Base-by-base conservation (phyloP, 768 basidiomycete species). In the Lyophyllum atratum region DNA sequence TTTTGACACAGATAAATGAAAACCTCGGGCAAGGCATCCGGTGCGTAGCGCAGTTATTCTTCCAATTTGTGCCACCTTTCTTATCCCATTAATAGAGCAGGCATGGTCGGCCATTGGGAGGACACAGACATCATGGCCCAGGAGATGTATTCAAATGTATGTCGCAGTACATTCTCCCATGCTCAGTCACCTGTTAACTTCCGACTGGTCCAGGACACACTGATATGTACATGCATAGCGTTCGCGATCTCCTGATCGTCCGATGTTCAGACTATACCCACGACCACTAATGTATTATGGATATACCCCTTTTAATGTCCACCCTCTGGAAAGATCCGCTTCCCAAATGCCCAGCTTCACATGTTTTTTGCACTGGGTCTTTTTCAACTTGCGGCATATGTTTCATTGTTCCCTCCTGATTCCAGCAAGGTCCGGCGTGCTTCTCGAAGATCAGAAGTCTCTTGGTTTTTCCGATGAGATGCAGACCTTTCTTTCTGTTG, bases 61-160 rank as follows among this genome's bases (percentile, higher is more conserved):
- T 43, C 31, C 55, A 45, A 61, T 54, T 44, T 43, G 19, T 56
- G 42, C 33, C 55, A 43, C 42, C 37, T 59, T 50, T 19, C 40
- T 61, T 42, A 61, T 46, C 19, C 56, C 45, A 33, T 42, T 48
- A 59, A 47, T 63, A 93, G 92, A 63, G 90, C 88, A 46, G 90
- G 90, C 70, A 83, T 94, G 74, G 82, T 81, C 48, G 92, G 89
- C 59, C 92, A 94, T 66, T 94, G 92, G 92, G 92, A 94, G 75
- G 92, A 93, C 60, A 82, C 84, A 51, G 92, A 94, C 67, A 76
- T 80, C 49, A 85, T 92, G 56, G 80, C 85, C 40, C 86, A 91
- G 70, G 92, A 93, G 72, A 77, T 93, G 68, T 92, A 82, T 73
- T 78, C 80, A 46, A 94, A 91, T 67, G 92, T 92, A 72, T 60